Evolutionary conservation across 352 stramenopile genomes (phyloP).

Genomic region (Phytophthora rubi): DNA sequence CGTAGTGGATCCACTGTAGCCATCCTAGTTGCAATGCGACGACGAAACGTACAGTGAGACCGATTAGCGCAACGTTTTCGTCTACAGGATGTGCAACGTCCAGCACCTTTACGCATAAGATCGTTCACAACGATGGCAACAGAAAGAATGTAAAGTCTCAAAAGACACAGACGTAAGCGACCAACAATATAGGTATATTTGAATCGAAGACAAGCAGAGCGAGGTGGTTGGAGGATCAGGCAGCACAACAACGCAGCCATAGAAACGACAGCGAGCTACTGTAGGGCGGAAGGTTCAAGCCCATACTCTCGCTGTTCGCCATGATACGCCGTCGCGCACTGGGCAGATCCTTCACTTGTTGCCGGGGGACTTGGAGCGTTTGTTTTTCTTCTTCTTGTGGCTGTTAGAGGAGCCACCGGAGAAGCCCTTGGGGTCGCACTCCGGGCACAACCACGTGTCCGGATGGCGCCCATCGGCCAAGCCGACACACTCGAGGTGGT

Average conservation of each 20-base stretch:
- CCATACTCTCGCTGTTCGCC: constrained; percentile 13
- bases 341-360: constrained; percentile 46
- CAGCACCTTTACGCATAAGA: constrained; percentile 1
- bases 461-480: constrained; percentile 82
- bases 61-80: constrained; percentile 29
- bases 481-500: constrained; percentile 87
- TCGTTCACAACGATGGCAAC: not conserved
- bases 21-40: constrained; percentile 21
- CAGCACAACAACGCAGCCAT: constrained; percentile 23
- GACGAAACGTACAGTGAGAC: constrained; percentile 14
- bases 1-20: constrained; percentile 22
- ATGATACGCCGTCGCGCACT: not conserved
- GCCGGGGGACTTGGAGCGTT: constrained; percentile 82
- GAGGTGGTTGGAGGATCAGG: constrained; percentile 10
- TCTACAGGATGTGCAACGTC: constrained; percentile 22
- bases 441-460: constrained; percentile 87
- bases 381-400: constrained; percentile 90
- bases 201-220: constrained; percentile 27
- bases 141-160: no score
- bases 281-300: no score
- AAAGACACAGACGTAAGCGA: constrained; percentile 4
- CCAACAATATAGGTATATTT: constrained; percentile 39
- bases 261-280: constrained; percentile 1
- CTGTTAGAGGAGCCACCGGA: constrained; percentile 57
- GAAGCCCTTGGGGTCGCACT: constrained; percentile 87